Conservation (phyloP, 495 filamentous ascomycete genomes). For the Daldinia vernicosa region DNA sequence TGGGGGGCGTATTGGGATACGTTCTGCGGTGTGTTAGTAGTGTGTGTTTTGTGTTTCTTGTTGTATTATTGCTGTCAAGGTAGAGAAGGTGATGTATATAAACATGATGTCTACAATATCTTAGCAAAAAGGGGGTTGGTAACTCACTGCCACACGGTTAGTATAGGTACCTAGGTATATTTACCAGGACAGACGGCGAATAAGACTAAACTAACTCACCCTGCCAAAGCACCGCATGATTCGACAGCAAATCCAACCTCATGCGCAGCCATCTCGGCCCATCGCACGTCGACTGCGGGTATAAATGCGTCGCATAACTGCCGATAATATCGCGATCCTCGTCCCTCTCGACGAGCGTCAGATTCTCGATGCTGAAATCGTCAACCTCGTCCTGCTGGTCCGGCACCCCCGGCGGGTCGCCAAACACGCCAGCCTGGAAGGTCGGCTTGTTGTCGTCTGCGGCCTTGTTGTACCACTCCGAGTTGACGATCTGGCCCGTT, state of each 20-base stretch:
- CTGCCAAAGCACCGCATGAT: conserved; percentile 42
- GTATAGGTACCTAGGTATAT: background rate
- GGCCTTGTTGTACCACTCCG: conserved; percentile 37
- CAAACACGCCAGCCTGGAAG: conserved; percentile 46
- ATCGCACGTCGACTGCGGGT: conserved; percentile 48
- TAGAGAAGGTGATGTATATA: too few relatives aligned
- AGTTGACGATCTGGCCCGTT: conserved; percentile 35
- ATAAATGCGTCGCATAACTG: conserved; percentile 45
- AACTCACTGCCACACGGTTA: conserved; percentile 22
- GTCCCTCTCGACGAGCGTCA: conserved; percentile 66
- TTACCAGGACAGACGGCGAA: background rate
- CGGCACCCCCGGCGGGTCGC: conserved; percentile 45
- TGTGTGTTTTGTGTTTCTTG: too few relatives aligned
- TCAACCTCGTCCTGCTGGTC: conserved; percentile 48
- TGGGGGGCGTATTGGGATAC: conserved; percentile 44
- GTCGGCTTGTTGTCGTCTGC: conserved; percentile 15
- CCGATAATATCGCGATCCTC: conserved; percentile 55
- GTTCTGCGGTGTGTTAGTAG: conserved; percentile 16
- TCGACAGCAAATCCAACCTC: conserved; percentile 40
- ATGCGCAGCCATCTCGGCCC: conserved; percentile 39
- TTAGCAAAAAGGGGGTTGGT: background rate
- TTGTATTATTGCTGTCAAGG: too few relatives aligned
- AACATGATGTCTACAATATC: background rate
- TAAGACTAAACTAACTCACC: conserved; percentile 13
- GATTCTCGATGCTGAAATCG: conserved; percentile 44